Evolutionary conservation across 768 basidiomycete genomes (phyloP).

Genomic region (Pseudohyphozyma bogoriensis): DNA sequence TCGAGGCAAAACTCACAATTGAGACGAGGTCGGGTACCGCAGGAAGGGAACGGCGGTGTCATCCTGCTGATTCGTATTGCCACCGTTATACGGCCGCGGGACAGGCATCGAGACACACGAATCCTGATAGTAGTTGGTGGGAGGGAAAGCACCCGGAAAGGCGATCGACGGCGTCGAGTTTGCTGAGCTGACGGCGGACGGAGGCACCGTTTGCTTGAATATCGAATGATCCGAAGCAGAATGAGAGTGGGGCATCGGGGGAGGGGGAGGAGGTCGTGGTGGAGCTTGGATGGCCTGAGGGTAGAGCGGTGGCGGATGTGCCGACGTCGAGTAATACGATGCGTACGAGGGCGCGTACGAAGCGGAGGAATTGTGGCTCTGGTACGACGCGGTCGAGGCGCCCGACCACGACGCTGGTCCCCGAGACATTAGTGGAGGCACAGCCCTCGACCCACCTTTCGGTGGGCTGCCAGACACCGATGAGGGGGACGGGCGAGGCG

Average conservation of each 20-base stretch:
- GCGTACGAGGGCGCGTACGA: not conserved
- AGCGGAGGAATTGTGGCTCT: not conserved
- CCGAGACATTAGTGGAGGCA: not conserved
- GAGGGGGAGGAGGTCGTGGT: not conserved
- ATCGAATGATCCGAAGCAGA: not conserved
- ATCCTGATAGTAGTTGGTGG: not conserved
- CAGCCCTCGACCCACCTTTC: not conserved
- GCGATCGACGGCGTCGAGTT: not conserved
- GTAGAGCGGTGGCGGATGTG: not conserved
- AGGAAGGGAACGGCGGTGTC: not conserved
- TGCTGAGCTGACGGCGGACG: not conserved
- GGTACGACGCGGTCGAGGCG: not conserved
- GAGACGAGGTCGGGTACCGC: not conserved
- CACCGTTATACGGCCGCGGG: not conserved
- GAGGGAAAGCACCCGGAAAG: not conserved
- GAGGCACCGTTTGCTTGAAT: not conserved
- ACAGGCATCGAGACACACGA: not conserved
- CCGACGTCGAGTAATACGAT: too few species aligned
- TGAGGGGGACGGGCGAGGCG: not conserved
- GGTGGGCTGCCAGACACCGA: not conserved
- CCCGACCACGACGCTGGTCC: not conserved
- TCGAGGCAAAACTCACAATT: not conserved
- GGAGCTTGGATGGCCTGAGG: not conserved
- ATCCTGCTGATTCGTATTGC: not conserved
- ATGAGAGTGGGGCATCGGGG: not conserved